Evolutionary conservation across 176 grass and related monocot genomes (phyloP).

Genomic region (Microstegium vimineum): DNA sequence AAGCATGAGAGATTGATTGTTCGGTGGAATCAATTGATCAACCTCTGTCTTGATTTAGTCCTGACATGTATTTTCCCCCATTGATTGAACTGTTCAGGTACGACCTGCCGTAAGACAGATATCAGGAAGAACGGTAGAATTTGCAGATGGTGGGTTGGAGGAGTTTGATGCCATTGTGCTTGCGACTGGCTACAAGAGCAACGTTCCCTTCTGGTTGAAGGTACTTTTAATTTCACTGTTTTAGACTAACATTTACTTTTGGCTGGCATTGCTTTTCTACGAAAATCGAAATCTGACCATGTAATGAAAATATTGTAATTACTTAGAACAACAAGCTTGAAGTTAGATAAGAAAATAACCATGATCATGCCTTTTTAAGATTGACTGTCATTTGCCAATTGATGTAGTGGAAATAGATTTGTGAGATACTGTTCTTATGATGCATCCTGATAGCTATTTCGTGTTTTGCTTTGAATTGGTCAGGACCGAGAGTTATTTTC

Average conservation of each 20-base stretch:
- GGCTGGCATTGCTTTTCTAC: too few relatives aligned
- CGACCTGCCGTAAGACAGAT: slow-evolving; percentile 45
- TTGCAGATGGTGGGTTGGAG: slow-evolving; percentile 44
- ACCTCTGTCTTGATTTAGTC: not conserved
- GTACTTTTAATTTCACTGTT: slow-evolving; percentile 49
- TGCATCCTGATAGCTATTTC: slow-evolving; percentile 7
- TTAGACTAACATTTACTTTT: too few relatives aligned
- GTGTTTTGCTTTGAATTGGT: not conserved
- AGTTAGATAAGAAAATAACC: not conserved
- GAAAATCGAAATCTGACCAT: not conserved
- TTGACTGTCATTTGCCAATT: not conserved
- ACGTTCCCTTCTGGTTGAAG: slow-evolving; percentile 84
- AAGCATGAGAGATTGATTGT: slow-evolving; percentile 6
- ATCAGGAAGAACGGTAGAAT: slow-evolving; percentile 51
- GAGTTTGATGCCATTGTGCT: slow-evolving; percentile 67
- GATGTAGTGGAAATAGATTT: not conserved
- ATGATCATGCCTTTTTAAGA: not conserved
- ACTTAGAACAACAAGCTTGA: not conserved
- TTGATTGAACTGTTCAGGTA: slow-evolving; percentile 55
- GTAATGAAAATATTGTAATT: not conserved
- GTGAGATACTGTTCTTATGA: not conserved
- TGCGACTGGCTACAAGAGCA: slow-evolving; percentile 94
- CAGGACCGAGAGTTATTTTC: slow-evolving; percentile 88
- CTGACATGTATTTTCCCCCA: slow-evolving; percentile 11
- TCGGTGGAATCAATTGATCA: not conserved